These are phyloP conservation scores for Stentor coeruleus DNA, from an alignment of 73 alveolate genomes.

Conservation along the genomic window DNA sequence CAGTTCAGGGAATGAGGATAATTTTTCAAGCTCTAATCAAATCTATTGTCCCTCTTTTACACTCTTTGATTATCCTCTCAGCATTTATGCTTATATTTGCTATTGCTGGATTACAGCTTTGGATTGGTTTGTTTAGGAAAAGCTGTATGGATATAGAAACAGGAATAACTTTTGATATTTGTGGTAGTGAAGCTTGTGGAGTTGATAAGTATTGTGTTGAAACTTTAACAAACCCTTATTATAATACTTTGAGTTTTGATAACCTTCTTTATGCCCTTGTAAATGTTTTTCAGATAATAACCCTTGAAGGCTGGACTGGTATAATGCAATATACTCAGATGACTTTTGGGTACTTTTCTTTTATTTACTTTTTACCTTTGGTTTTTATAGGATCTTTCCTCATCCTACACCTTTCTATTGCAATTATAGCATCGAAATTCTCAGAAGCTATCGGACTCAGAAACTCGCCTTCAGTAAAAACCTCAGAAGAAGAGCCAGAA, in stretches of 20 bases:
- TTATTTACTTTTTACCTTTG: background rate
- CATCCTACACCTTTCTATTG: background rate
- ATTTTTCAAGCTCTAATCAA: conserved; percentile 27
- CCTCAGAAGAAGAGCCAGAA: background rate
- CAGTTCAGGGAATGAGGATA: conserved; percentile 48
- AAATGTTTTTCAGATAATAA: conserved; percentile 38
- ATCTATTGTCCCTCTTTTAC: background rate
- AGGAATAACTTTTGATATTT: background rate
- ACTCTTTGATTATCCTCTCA: background rate
- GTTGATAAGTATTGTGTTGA: background rate
- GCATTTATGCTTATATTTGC: background rate
- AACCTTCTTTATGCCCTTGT: conserved; percentile 42
- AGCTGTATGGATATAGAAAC: background rate
- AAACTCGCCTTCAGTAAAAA: too few species aligned
- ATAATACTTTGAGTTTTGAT: conserved; percentile 43
- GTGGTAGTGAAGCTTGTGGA: background rate
- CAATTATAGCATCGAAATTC: background rate
- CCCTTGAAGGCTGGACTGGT: conserved; percentile 61
- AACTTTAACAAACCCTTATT: conserved; percentile 22
- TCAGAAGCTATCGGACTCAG: background rate
- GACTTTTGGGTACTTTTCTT: conserved; percentile 15
- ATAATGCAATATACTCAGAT: conserved; percentile 33
- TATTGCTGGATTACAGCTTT: background rate
- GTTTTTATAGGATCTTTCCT: background rate
- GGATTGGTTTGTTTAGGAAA: background rate